Conservation (phyloP, 2,329 filamentous ascomycete genomes). For the Magnaporthales sp. region DNA sequence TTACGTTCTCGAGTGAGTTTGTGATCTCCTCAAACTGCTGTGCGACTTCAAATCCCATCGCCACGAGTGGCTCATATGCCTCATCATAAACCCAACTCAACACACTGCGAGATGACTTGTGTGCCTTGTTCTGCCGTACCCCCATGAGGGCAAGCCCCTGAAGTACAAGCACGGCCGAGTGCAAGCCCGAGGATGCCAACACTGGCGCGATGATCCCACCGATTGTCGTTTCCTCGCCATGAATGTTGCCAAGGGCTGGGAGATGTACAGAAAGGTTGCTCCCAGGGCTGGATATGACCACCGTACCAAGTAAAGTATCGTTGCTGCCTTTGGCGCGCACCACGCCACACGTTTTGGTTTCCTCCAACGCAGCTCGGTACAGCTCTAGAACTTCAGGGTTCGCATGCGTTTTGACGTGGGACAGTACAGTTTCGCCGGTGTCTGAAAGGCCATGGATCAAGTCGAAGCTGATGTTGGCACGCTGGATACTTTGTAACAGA, state of each 20-base stretch:
- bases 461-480: constrained; percentile 70
- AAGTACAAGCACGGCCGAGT: constrained; percentile 43
- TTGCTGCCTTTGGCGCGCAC: constrained; percentile 69
- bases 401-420: constrained; percentile 65
- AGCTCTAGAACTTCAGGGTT: constrained; percentile 73
- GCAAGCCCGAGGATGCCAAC: constrained; percentile 40
- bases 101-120: constrained; percentile 64
- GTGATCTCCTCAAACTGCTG: constrained; percentile 79
- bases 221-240: constrained; percentile 26
- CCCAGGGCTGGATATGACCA: constrained; percentile 67
- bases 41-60: constrained; percentile 72
- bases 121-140: constrained; percentile 71
- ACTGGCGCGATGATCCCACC: constrained; percentile 77
- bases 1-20: constrained; percentile 46
- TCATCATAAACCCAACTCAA: constrained; percentile 74
- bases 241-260: constrained; percentile 41
- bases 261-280: constrained; percentile 62
- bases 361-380: constrained; percentile 66
- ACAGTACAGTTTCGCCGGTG: constrained; percentile 63
- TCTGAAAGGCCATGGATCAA: constrained; percentile 67
- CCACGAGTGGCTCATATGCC: constrained; percentile 61
- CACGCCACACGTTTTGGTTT: constrained; percentile 66
- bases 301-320: constrained; percentile 62
- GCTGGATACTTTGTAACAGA: constrained; percentile 63
- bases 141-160: constrained; percentile 76